These are phyloP conservation scores for Scheffersomyces cryptocercus DNA, from an alignment of 1,139 yeast genomes.

Conservation along the genomic window DNA sequence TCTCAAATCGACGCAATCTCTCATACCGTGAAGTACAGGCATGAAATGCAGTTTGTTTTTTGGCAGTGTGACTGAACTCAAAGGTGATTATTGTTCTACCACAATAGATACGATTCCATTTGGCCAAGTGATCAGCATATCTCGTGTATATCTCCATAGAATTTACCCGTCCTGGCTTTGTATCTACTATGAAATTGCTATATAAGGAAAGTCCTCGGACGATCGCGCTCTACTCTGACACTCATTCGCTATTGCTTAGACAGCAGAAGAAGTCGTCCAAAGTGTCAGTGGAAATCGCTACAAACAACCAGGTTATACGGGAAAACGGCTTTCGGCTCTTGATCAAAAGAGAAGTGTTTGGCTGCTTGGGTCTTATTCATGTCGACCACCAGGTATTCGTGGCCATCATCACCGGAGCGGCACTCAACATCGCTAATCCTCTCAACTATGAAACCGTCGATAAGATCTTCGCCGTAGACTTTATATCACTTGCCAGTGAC, in stretches of 20 bases:
- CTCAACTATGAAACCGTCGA: slow-evolving; percentile 77
- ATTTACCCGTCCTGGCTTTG: no score
- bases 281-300: slow-evolving; percentile 55
- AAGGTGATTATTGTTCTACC: no score
- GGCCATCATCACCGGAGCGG: slow-evolving; percentile 75
- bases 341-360: slow-evolving; percentile 61
- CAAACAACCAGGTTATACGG: slow-evolving; percentile 38
- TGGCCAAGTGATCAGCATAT: no score
- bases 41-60: no score
- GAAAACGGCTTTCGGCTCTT: slow-evolving; percentile 50
- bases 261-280: slow-evolving; percentile 25
- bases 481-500: slow-evolving; percentile 67
- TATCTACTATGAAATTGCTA: slow-evolving; percentile 45
- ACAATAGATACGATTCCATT: no score
- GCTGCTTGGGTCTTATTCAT: slow-evolving; percentile 83
- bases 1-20: no score
- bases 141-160: no score
- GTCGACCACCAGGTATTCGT: slow-evolving; percentile 67
- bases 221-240: slow-evolving; percentile 51
- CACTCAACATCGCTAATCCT: slow-evolving; percentile 80
- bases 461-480: slow-evolving; percentile 81
- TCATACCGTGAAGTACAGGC: no score
- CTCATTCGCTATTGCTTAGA: slow-evolving; percentile 53
- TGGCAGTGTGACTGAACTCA: no score
- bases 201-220: slow-evolving; percentile 54